phyloP scores from a whole-genome alignment of 2,329 filamentous ascomycete species.

The Neofusicoccum ribis region DNA sequence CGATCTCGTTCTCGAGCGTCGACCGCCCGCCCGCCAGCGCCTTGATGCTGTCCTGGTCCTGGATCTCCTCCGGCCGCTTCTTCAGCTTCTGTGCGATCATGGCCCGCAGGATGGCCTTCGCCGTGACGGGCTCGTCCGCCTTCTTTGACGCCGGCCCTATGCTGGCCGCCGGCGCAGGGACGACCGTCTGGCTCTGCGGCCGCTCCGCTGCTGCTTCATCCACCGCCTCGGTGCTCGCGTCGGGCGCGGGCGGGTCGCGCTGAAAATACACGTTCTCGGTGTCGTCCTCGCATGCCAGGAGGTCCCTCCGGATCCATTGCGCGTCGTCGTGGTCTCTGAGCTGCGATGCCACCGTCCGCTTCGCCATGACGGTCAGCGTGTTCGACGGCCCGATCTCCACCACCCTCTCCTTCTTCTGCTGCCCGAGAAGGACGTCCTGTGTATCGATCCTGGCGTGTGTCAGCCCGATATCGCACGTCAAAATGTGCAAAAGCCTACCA shows the following conservation, averaged over 20 bases:
- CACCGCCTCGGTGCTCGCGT: not conserved
- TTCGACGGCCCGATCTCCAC: constrained; percentile 43
- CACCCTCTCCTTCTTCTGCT: constrained; percentile 31
- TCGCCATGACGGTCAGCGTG: constrained; percentile 41
- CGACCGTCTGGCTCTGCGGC: not conserved
- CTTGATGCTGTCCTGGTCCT: constrained; percentile 34
- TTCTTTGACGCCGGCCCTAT: constrained; percentile 15
- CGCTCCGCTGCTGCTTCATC: not conserved
- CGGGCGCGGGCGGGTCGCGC: not conserved
- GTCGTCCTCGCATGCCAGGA: constrained; percentile 1
- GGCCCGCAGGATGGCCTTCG: constrained; percentile 28
- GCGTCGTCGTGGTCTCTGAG: constrained; percentile 25
- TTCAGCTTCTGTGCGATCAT: constrained; percentile 35
- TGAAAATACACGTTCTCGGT: not conserved
- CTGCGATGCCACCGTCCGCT: constrained; percentile 31
- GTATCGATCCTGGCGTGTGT: constrained; percentile 38
- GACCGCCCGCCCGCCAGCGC: constrained; percentile 40
- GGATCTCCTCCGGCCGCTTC: constrained; percentile 29
- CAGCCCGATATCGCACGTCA: not conserved
- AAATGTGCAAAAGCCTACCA: not conserved
- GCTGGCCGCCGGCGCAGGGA: not conserved
- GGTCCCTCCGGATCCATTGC: not conserved
- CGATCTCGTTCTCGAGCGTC: constrained; percentile 48
- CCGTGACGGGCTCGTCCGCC: constrained; percentile 24
- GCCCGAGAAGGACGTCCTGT: constrained; percentile 36